A percentile compares a stretch with the other conserved stretches of the same genome.
Conservation (phyloP, 441 rosid genomes). For the Breynia disticha region DNA sequence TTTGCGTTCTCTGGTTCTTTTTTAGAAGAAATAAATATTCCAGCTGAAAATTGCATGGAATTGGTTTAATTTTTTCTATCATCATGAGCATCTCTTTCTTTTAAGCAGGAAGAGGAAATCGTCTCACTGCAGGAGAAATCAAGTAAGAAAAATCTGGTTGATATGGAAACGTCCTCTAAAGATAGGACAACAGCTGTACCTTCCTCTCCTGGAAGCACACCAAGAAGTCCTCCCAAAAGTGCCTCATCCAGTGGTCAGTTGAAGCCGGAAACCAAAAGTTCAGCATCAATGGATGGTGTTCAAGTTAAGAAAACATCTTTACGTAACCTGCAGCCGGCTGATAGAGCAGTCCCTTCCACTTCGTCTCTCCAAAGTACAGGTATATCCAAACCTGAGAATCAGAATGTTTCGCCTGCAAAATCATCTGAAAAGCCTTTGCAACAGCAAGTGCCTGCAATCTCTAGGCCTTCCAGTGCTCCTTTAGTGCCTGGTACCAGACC, state of each 20-base stretch:
- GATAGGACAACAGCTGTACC: conserved; percentile 41
- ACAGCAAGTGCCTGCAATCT: conserved; percentile 39
- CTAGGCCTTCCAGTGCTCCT: conserved; percentile 94
- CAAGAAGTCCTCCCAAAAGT: conserved; percentile 27
- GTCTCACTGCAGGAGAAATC: conserved; percentile 26
- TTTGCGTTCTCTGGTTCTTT: background rate
- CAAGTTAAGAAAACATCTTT: conserved; percentile 34
- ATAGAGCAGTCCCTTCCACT: conserved; percentile 26
- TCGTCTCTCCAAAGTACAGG: conserved; percentile 25
- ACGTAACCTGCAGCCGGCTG: conserved; percentile 33
- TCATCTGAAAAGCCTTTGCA: conserved; percentile 31
- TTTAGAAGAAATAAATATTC: background rate
- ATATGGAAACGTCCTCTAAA: conserved; percentile 43
- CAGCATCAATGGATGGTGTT: conserved; percentile 23
- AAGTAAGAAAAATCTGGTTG: conserved; percentile 33
- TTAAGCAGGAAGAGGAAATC: conserved; percentile 30
- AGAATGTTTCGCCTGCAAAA: conserved; percentile 34
- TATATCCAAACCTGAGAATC: conserved; percentile 35
- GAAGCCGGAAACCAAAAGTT: conserved; percentile 40
- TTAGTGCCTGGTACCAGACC: conserved; percentile 50
- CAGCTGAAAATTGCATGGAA: background rate
- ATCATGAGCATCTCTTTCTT: conserved; percentile 6
- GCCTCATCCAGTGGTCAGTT: conserved; percentile 23
- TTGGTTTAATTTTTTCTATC: background rate
- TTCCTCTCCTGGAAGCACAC: conserved; percentile 40